Percentiles rank a stretch among this genome's conserved stretches.
Evolutionary conservation across 768 basidiomycete genomes (phyloP).

Genomic region (Tulasnella sp.): DNA sequence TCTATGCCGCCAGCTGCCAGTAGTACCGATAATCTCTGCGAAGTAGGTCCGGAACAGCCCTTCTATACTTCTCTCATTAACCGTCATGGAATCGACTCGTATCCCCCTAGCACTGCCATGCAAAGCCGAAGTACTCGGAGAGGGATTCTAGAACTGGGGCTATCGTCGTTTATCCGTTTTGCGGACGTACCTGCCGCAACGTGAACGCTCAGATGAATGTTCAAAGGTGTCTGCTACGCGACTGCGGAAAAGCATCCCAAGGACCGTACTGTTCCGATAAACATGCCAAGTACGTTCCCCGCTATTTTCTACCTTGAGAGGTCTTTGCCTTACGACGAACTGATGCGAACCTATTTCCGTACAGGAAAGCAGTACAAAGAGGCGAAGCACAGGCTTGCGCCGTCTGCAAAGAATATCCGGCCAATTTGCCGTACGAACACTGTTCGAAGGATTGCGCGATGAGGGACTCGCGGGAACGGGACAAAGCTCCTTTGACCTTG

Average conservation of each 20-base stretch:
- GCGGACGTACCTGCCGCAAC: conserved; percentile 11
- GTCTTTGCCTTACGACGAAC: neutral
- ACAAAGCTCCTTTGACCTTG: neutral
- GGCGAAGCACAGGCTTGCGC: conserved; percentile 8
- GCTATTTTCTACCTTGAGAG: neutral
- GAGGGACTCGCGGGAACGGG: neutral
- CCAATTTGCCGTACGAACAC: neutral
- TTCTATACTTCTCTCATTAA: neutral
- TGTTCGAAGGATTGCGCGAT: conserved; percentile 14
- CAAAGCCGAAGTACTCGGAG: neutral
- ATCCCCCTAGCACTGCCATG: neutral
- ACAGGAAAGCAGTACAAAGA: conserved; percentile 15
- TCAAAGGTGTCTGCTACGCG: neutral
- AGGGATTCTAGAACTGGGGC: neutral
- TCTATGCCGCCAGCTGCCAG: neutral
- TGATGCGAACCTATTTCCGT: neutral
- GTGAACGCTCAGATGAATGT: neutral
- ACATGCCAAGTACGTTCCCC: conserved; percentile 5
- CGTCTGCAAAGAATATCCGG: neutral
- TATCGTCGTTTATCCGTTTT: neutral
- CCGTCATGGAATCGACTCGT: neutral
- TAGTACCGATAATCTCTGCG: neutral
- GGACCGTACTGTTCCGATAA: neutral
- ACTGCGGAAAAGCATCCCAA: conserved; percentile 1
- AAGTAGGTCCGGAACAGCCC: neutral